Evolutionary conservation across 768 basidiomycete species (phyloP).

Genomic region (Tricholoma flavovirens): DNA sequence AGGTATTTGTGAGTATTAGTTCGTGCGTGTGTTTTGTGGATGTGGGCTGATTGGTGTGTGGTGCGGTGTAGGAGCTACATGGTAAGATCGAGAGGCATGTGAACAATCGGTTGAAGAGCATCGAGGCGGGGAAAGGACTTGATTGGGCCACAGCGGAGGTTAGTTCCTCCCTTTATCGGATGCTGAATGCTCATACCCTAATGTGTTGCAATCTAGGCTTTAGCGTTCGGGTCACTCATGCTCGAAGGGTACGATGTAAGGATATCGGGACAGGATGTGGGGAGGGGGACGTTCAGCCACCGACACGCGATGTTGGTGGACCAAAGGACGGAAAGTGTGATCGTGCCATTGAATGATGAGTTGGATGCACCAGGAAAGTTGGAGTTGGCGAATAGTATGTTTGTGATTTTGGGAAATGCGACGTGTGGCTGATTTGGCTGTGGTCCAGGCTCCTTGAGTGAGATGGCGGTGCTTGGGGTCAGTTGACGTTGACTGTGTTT

Average conservation of each 20-base stretch:
- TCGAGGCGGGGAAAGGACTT: slow-evolving; percentile 64
- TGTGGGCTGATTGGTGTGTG: slow-evolving; percentile 16
- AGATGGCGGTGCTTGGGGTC: slow-evolving; percentile 84
- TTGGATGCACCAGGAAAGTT: slow-evolving; percentile 58
- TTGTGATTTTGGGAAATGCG: neutral
- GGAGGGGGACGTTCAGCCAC: slow-evolving; percentile 85
- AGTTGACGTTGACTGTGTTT: slow-evolving; percentile 20
- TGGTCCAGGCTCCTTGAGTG: slow-evolving; percentile 71
- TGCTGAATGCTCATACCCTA: neutral
- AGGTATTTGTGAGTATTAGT: slow-evolving; percentile 55
- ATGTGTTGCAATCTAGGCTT: slow-evolving; percentile 39
- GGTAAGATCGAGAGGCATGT: slow-evolving; percentile 74
- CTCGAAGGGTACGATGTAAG: slow-evolving; percentile 77
- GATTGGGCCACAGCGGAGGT: slow-evolving; percentile 93
- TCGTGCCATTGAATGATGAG: slow-evolving; percentile 76
- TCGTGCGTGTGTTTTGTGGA: slow-evolving; percentile 29
- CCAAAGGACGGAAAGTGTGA: slow-evolving; percentile 73
- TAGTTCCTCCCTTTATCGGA: slow-evolving; percentile 5
- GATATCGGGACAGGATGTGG: slow-evolving; percentile 92
- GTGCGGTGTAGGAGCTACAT: slow-evolving; percentile 59
- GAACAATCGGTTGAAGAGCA: slow-evolving; percentile 63
- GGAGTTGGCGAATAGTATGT: slow-evolving; percentile 82
- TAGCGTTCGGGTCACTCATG: slow-evolving; percentile 87
- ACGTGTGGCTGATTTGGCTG: neutral
- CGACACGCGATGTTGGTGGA: slow-evolving; percentile 91